Evolutionary conservation across 345 rosid species (phyloP).

Genomic region (Citrus sp.): DNA sequence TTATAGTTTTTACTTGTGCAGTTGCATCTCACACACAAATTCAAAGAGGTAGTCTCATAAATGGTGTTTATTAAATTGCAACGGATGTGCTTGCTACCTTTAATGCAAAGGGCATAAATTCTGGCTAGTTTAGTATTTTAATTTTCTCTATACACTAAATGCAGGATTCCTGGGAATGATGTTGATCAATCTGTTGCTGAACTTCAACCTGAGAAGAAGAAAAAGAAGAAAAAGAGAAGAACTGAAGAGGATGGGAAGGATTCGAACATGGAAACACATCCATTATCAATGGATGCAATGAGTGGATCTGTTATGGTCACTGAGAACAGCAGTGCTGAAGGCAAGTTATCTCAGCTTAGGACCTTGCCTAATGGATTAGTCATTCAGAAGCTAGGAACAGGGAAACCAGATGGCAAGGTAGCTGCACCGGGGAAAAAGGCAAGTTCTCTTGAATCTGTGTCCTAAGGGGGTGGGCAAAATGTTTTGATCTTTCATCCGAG

Average conservation of each 20-base stretch:
- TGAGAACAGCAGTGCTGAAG: slow-evolving; percentile 13
- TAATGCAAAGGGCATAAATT: not conserved
- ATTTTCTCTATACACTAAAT: not conserved
- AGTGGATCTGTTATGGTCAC: not conserved
- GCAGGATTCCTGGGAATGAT: slow-evolving; percentile 9
- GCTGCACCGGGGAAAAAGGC: slow-evolving; percentile 56
- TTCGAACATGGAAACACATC: slow-evolving; percentile 2
- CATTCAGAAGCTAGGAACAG: slow-evolving; percentile 43
- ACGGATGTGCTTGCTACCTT: not conserved
- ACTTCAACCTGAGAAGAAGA: slow-evolving; percentile 25
- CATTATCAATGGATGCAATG: not conserved
- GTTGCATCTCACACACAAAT: not conserved
- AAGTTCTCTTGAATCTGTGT: not conserved
- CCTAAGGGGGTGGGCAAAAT: not conserved
- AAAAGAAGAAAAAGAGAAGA: slow-evolving; percentile 22
- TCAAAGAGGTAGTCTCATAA: not conserved
- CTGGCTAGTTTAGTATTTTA: not conserved
- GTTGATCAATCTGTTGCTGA: slow-evolving; percentile 6
- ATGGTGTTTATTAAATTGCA: not conserved
- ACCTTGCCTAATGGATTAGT: slow-evolving; percentile 34
- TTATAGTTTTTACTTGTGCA: not conserved
- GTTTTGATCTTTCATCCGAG: too few species aligned
- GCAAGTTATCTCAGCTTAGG: slow-evolving; percentile 17
- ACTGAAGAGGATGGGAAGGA: slow-evolving; percentile 21
- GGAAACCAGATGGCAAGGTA: slow-evolving; percentile 37